Percentiles rank a stretch among this genome's conserved stretches.
Evolutionary conservation across 495 filamentous ascomycete species (phyloP).

Genomic region (Aspergillus conjunctus): DNA sequence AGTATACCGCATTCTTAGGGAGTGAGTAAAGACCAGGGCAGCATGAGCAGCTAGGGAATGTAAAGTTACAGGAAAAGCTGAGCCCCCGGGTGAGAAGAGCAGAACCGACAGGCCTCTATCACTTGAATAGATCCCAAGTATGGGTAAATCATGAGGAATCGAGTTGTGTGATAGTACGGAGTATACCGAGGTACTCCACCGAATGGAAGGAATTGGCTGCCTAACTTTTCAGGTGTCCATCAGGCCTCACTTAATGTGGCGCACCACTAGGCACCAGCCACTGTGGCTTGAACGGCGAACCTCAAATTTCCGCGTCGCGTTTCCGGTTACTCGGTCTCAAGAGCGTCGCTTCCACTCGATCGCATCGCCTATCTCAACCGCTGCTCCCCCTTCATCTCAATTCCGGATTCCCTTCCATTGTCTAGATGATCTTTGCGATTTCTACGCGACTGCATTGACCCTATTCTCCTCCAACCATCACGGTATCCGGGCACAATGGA

Average conservation of each 20-base stretch:
- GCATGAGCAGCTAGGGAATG: too few species aligned
- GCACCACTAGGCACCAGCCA: background rate
- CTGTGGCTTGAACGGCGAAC: constrained; percentile 20
- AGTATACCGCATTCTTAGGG: too few species aligned
- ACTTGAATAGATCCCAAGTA: constrained; percentile 54
- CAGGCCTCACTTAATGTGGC: background rate
- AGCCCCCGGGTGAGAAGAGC: constrained; percentile 66
- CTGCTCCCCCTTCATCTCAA: constrained; percentile 15
- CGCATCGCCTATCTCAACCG: constrained; percentile 12
- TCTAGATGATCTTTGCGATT: background rate
- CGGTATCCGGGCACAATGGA: constrained; percentile 51
- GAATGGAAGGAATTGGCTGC: too few species aligned
- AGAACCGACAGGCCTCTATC: constrained; percentile 67
- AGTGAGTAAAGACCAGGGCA: too few species aligned
- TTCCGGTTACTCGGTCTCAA: constrained; percentile 20
- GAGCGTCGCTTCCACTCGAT: constrained; percentile 20
- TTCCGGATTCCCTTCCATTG: constrained; percentile 20
- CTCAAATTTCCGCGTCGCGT: constrained; percentile 49
- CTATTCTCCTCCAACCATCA: constrained; percentile 10
- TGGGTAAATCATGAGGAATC: constrained; percentile 56
- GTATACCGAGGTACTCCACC: too few species aligned
- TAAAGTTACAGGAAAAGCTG: too few species aligned
- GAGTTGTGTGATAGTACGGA: too few species aligned
- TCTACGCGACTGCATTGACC: constrained; percentile 24
- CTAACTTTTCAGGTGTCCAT: background rate